phyloP scores from a whole-genome alignment of 2,329 filamentous ascomycete species.

The Aspergillus pseudonomiae region DNA sequence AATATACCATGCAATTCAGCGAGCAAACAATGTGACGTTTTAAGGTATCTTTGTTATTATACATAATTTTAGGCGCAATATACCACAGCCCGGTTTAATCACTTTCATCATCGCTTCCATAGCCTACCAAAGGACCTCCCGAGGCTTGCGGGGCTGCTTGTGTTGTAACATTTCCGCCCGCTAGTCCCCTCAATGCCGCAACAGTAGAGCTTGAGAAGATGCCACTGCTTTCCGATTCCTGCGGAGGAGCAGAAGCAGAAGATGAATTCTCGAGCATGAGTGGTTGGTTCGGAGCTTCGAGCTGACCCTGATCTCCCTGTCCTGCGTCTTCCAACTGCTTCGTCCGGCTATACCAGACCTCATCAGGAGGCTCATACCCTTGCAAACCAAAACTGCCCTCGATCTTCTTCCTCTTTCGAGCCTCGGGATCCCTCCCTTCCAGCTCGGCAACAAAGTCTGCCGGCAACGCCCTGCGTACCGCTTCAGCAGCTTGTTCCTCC shows the following conservation, averaged over 20 bases:
- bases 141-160: constrained; percentile 45
- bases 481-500: constrained; percentile 95
- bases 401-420: constrained; percentile 83
- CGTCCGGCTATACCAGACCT: constrained; percentile 87
- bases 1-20: constrained; percentile 16
- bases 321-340: constrained; percentile 68
- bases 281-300: constrained; percentile 52
- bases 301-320: constrained; percentile 57
- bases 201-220: constrained; percentile 84
- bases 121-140: constrained; percentile 78
- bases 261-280: constrained; percentile 51
- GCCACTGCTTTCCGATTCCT: constrained; percentile 53
- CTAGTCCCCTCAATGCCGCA: constrained; percentile 69
- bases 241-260: constrained; percentile 40
- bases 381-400: constrained; percentile 86
- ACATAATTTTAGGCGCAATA: constrained; percentile 22
- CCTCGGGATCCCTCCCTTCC: constrained; percentile 85
- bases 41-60: constrained; percentile 40
- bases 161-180: constrained; percentile 45
- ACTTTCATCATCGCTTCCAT: constrained; percentile 86
- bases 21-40: constrained; percentile 13
- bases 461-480: constrained; percentile 82
- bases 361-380: constrained; percentile 91
- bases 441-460: constrained; percentile 91
- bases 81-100: constrained; percentile 43